phyloP scores from a whole-genome alignment of 441 rosid genomes.

The Erodium moschatum region DNA sequence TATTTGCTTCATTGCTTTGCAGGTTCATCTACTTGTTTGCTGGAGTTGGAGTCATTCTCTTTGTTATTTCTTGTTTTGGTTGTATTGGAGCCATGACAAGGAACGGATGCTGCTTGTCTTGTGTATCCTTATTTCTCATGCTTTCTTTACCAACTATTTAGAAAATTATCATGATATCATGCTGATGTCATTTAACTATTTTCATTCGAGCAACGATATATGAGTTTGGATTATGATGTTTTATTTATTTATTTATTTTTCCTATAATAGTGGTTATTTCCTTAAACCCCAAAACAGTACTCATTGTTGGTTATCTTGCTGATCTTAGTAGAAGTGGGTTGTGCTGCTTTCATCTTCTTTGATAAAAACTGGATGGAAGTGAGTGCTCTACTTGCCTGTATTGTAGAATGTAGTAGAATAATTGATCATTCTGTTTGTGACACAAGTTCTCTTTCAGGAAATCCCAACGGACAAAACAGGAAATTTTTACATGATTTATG shows the following conservation, averaged over 20 bases:
- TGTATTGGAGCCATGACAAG: slow-evolving; percentile 68
- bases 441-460: slow-evolving; percentile 41
- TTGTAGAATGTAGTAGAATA: slow-evolving; percentile 11
- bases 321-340: slow-evolving; percentile 83
- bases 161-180: not conserved
- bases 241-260: not conserved
- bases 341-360: slow-evolving; percentile 80
- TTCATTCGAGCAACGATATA: not conserved
- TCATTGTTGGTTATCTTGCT: slow-evolving; percentile 61
- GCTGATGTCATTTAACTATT: slow-evolving; percentile 6
- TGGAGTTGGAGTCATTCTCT: slow-evolving; percentile 72
- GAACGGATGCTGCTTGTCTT: slow-evolving; percentile 83
- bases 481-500: slow-evolving; percentile 57
- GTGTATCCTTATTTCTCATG: slow-evolving; percentile 57
- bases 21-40: slow-evolving; percentile 92
- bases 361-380: slow-evolving; percentile 86
- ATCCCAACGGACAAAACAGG: slow-evolving; percentile 88
- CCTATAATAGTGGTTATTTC: slow-evolving; percentile 27
- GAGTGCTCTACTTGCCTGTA: slow-evolving; percentile 19
- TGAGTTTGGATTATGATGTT: not conserved
- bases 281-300: slow-evolving; percentile 62
- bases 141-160: slow-evolving; percentile 8
- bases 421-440: slow-evolving; percentile 13
- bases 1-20: slow-evolving; percentile 23
- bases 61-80: slow-evolving; percentile 81